Evolutionary conservation across 345 rosid species (phyloP).

Genomic region (Corchorus capsularis): DNA sequence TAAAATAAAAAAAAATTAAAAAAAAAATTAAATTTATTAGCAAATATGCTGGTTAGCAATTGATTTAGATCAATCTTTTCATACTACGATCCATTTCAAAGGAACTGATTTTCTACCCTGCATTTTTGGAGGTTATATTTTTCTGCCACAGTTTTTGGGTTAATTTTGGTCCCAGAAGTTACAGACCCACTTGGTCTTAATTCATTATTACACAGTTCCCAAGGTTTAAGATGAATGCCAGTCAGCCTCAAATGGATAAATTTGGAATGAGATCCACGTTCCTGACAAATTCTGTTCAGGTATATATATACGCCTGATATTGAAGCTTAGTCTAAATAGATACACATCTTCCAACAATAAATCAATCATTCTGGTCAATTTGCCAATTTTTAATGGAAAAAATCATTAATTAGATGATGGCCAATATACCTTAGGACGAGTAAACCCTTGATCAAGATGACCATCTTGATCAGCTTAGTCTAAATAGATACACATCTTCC

Average conservation of each 20-base stretch:
- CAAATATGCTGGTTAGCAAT: neutral
- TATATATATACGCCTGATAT: neutral
- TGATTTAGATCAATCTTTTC: neutral
- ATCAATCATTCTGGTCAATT: neutral
- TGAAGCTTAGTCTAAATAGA: neutral
- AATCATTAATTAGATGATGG: conserved; percentile 16
- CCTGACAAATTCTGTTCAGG: neutral
- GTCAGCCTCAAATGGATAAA: neutral
- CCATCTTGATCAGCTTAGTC: too few relatives aligned
- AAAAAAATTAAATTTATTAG: neutral
- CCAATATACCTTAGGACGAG: conserved; percentile 87
- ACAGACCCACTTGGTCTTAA: neutral
- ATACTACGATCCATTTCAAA: neutral
- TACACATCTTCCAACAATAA: neutral
- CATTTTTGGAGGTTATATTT: neutral
- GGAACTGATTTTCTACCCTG: neutral
- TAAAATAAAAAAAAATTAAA: neutral
- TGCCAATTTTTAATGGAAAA: neutral
- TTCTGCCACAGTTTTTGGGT: neutral
- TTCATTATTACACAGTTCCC: neutral
- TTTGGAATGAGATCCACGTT: neutral
- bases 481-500: neutral
- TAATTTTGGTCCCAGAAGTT: neutral
- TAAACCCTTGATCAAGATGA: conserved; percentile 93
- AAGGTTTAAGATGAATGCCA: neutral